Evolutionary conservation across 208 protist species (phyloP), one percentile per base, ranked within the genome.

Genomic region (Trypanosoma vivax): DNA sequence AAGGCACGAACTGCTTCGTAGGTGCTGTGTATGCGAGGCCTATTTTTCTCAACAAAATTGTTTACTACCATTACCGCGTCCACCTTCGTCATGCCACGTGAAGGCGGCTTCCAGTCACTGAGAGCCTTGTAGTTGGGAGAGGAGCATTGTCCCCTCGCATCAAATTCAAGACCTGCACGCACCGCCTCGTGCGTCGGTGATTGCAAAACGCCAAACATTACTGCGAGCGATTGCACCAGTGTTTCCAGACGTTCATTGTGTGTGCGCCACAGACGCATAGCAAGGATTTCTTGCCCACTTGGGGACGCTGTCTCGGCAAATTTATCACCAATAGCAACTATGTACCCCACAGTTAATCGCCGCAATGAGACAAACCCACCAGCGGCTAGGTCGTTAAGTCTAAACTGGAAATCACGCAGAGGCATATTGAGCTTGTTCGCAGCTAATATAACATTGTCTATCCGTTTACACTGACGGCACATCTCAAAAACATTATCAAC

Each of bases 21-120:
- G 2, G 49, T 67, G 21, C 65, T 78, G 23, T 65, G 51, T 5
- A 94, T 49, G 7, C 81, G 81, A 4, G 69, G 35, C 0, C 79
- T 61, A 50, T 94, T 91, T 53, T 86, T 80, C 34, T 85, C 76
- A 11, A 94, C 76, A 79, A 94, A 94, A 40, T 86, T 75, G 53
- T 91, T 91, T 7, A 68, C 76, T 27, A 90, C 69, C 5, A 54
- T 59, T 1, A 94, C 83, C 2, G 83, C 88, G 16, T 82, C 73
- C 34, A 86, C 35, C 29, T 65, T 65, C 3, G 73, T 68, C 16
- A 84, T 50, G 13, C 24, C 28, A 1, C 62, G 60, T 5, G 66
- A 39, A 0, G 87, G 80, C 4, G 79, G 80, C 21, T 40, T 55
- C 87, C 83, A 90, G 34, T 16, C 19, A 18, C 23, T 13, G 10